These are phyloP conservation scores for Phaffia rhodozyma DNA, from an alignment of 1,284 basidiomycete species.

Conservation along the genomic window DNA sequence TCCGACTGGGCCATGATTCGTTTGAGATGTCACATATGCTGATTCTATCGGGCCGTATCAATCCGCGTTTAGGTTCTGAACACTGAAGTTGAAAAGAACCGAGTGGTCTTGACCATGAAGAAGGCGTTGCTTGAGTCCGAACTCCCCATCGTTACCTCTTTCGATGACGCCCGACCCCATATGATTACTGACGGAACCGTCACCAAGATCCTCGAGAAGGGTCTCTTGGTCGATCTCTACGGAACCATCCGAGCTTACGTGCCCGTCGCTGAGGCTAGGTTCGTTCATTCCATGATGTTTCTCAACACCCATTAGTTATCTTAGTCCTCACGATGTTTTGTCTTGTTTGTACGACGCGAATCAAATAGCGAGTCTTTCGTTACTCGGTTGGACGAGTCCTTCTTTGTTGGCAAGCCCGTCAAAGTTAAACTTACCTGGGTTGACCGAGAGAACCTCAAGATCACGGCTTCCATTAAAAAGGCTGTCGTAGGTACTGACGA, in stretches of 20 bases:
- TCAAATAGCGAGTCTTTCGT: conserved; percentile 48
- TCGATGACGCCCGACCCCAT: conserved; percentile 52
- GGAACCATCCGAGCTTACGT: conserved; percentile 78
- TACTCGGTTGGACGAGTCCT: conserved; percentile 55
- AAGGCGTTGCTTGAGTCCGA: conserved; percentile 76
- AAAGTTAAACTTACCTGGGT: conserved; percentile 74
- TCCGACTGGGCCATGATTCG: neutral
- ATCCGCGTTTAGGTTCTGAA: conserved; percentile 53
- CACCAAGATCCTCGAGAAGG: conserved; percentile 64
- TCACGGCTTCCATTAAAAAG: conserved; percentile 80
- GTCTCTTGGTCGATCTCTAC: conserved; percentile 76
- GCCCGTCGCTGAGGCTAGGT: conserved; percentile 70
- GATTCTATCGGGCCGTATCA: neutral
- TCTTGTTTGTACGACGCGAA: conserved; percentile 9
- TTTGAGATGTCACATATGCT: neutral
- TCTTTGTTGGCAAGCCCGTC: conserved; percentile 69
- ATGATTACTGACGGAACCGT: conserved; percentile 72
- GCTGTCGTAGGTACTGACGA: conserved; percentile 41
- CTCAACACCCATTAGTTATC: neutral
- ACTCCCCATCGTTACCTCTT: conserved; percentile 53
- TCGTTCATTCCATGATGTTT: conserved; percentile 22
- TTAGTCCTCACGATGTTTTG: neutral
- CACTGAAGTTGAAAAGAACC: conserved; percentile 67
- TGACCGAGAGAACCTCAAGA: conserved; percentile 49
- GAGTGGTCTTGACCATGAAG: conserved; percentile 81